phyloP scores from a whole-genome alignment of 257 asterid species.

The Plectranthus barbatus region DNA sequence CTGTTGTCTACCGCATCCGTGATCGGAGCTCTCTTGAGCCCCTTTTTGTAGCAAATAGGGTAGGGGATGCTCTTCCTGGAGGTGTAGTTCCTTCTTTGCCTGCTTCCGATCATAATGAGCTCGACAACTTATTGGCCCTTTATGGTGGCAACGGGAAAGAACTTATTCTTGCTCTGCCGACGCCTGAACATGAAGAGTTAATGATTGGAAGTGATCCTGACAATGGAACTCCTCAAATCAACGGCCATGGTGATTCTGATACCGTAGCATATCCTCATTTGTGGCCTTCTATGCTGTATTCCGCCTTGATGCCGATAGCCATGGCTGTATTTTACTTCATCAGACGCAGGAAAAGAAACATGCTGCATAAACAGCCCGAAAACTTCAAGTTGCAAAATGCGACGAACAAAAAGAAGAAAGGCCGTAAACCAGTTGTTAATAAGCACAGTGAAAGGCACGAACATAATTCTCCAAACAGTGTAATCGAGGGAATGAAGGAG shows the following conservation, averaged over 20 bases:
- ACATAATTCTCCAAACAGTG: conserved; percentile 5
- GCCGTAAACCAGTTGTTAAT: conserved; percentile 40
- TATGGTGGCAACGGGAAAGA: conserved; percentile 25
- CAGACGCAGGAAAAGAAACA: conserved; percentile 15
- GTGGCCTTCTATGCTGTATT: conserved; percentile 34
- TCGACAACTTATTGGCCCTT: conserved; percentile 21
- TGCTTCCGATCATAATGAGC: conserved; percentile 22
- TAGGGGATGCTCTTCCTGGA: conserved; percentile 45
- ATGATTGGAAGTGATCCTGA: conserved; percentile 29
- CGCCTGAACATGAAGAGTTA: conserved; percentile 20
- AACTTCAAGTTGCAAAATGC: conserved; percentile 30
- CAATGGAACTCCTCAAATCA: conserved; percentile 21
- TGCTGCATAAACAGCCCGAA: conserved; percentile 22
- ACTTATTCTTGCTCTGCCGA: conserved; percentile 36
- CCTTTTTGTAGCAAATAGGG: conserved; percentile 29
- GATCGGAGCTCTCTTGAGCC: conserved; percentile 49
- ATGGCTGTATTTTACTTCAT: conserved; percentile 21
- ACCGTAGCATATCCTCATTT: conserved; percentile 17
- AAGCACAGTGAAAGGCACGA: conserved; percentile 28
- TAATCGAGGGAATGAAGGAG: conserved; percentile 8
- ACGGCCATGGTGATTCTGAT: conserved; percentile 17
- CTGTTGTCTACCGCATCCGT: conserved; percentile 53
- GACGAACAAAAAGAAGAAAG: conserved; percentile 50
- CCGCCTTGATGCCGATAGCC: conserved; percentile 25
- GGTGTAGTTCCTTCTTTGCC: conserved; percentile 42